Conservation (phyloP, 2,329 filamentous ascomycete genomes). For the Fusarium verticillioides region DNA sequence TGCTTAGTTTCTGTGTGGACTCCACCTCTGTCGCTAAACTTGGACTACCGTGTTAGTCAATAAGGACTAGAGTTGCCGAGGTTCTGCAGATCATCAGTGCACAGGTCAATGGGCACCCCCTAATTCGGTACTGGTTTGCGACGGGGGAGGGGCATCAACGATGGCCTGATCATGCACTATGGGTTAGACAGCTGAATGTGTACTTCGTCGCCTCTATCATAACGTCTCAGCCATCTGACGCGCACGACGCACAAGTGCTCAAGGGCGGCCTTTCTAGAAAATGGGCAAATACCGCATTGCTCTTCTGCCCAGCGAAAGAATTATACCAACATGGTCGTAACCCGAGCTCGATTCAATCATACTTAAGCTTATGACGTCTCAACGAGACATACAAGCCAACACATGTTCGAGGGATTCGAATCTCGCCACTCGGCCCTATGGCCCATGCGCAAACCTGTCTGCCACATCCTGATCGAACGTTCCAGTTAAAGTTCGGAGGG, state of each 20-base stretch:
- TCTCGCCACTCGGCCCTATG: neutral
- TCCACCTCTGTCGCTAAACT: neutral
- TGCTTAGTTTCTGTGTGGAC: neutral
- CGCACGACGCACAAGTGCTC: fast-evolving
- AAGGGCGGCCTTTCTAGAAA: fast-evolving
- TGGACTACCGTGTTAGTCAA: neutral
- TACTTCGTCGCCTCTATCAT: fast-evolving
- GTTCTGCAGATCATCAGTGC: neutral
- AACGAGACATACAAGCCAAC: too few relatives aligned
- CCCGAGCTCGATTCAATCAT: neutral
- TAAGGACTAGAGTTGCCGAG: neutral
- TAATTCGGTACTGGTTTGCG: constrained; percentile 1
- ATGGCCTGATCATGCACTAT: neutral
- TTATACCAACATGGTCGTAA: fast-evolving
- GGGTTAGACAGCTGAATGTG: neutral
- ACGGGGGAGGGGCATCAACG: neutral
- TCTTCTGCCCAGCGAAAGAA: fast-evolving
- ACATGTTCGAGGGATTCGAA: too few relatives aligned
- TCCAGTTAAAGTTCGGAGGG: neutral
- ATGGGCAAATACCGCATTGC: neutral
- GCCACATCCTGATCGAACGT: neutral
- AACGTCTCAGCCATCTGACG: too few relatives aligned
- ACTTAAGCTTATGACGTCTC: too few relatives aligned
- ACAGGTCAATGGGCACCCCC: neutral
- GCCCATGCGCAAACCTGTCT: neutral